phyloP scores from a whole-genome alignment of 2,329 filamentous ascomycete genomes.

The Aspergillus glaucus region DNA sequence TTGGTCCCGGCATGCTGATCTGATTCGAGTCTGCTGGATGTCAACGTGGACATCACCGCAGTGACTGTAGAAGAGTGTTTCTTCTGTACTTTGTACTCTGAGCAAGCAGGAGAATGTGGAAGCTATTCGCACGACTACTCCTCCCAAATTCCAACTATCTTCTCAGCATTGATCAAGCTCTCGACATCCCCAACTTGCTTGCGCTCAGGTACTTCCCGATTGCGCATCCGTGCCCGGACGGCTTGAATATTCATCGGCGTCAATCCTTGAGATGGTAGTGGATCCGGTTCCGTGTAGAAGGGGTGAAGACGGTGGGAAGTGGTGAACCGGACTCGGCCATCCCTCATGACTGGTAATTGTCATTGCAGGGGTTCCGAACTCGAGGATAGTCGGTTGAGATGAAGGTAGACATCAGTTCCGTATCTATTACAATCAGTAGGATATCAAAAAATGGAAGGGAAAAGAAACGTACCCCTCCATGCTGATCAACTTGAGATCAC shows the following conservation, averaged over 20 bases:
- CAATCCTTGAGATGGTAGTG: constrained; percentile 44
- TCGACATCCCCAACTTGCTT: constrained; percentile 87
- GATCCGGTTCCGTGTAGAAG: constrained; percentile 29
- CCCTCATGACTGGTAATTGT: constrained; percentile 80
- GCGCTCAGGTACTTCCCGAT: constrained; percentile 72
- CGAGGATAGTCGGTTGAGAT: constrained; percentile 90
- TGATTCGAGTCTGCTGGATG: too few species aligned
- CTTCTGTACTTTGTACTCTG: neutral
- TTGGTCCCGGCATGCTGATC: too few species aligned
- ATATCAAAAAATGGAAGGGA: neutral
- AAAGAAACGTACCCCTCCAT: constrained; percentile 81
- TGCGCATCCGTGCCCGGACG: constrained; percentile 64
- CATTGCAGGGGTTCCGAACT: constrained; percentile 97
- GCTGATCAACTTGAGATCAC: constrained; percentile 93
- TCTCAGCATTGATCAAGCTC: constrained; percentile 59
- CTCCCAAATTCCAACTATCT: constrained; percentile 3
- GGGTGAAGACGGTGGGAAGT: constrained; percentile 36
- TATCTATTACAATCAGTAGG: constrained; percentile 55
- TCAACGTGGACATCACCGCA: too few species aligned
- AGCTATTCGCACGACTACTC: constrained; percentile 9
- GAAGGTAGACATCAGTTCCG: constrained; percentile 96
- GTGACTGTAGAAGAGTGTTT: too few species aligned
- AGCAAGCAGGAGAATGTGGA: neutral
- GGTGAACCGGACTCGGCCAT: constrained; percentile 47
- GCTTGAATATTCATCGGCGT: constrained; percentile 47